Base-by-base conservation (phyloP, 345 rosid species). In the Eucalyptus curtisii region DNA sequence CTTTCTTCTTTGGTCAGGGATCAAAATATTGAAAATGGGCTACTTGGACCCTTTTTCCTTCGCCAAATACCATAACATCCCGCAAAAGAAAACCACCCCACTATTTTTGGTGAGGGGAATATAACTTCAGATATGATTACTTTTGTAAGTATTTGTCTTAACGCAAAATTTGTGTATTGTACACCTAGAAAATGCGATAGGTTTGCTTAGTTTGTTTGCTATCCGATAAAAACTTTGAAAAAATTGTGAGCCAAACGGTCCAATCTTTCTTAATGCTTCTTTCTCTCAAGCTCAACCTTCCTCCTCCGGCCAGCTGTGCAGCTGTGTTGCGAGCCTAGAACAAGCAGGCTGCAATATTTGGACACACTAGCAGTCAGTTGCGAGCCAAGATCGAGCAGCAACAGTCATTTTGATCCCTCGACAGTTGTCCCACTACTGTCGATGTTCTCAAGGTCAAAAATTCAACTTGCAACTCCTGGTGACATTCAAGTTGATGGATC, bases 121-220 rank as follows among this genome's bases (percentile, higher is more conserved):
- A 52, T 19, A 52, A 7, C 10, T 52, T 52, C 0, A 52, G 15
- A 59, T 59, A 1, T 27, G n/a, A 59, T 6, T 27, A 27, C 4
- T 61, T 13, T 61, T 27, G 14, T 27, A 0, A 13, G 68, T 61
- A 27, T 27, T 27, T 61, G 33, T 8, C 31, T 13, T 13, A 61
- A 0, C 0, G n/a, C 16, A 0, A 27, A 61, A 27, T 52, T 30
- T 25, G n/a, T 57, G 0, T 11, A 61, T 61, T 61, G 15, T 61
- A 6, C 31, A 13, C 68, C 31, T 13, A 27, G 31, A 61, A 61
- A 5, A 61, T 61, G 31, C 3, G 7, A 61, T 27, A 27, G 14
- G 15, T 27, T 11, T 50, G 22, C 55, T 17, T 61, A 61, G 4
- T 61, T 13, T 61, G n/a, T 13, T 27, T 27, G 4, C 9, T 27